These are phyloP conservation scores for Taphrina wiesneri DNA, from an alignment of 1,139 yeast species.

Conservation along the genomic window DNA sequence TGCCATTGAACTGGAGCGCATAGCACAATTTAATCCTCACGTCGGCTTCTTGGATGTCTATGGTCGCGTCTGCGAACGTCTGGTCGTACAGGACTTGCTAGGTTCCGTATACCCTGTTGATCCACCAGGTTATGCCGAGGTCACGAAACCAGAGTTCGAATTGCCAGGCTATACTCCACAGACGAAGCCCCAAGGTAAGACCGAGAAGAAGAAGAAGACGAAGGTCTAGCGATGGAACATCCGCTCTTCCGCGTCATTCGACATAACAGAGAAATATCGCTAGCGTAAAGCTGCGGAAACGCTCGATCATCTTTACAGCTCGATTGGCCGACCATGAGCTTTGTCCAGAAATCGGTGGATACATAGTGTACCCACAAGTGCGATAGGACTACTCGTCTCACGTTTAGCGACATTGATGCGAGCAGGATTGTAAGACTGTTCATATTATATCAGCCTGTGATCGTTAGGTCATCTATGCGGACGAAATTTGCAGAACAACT, in stretches of 20 bases:
- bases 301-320: too few species aligned
- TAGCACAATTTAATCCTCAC: slow-evolving; percentile 9
- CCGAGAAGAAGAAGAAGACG: background rate
- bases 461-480: slow-evolving; percentile 6
- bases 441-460: background rate
- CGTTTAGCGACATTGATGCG: background rate
- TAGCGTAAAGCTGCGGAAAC: too few species aligned
- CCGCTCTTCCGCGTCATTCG: too few species aligned
- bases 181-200: too few species aligned
- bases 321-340: too few species aligned
- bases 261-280: too few species aligned
- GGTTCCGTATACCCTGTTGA: slow-evolving; percentile 11
- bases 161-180: background rate
- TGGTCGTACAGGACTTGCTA: slow-evolving; percentile 8
- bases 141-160: slow-evolving; percentile 5
- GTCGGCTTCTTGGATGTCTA: slow-evolving; percentile 18
- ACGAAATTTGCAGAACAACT: slow-evolving; percentile 12
- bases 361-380: background rate
- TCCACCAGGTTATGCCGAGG: slow-evolving; percentile 12
- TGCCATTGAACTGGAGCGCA: slow-evolving; percentile 12
- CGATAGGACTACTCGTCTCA: too few species aligned
- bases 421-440: too few species aligned
- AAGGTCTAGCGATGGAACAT: background rate
- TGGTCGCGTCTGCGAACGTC: slow-evolving; percentile 8
- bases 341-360: too few species aligned